phyloP scores from a whole-genome alignment of 768 basidiomycete genomes.

The Boletus patriciae region DNA sequence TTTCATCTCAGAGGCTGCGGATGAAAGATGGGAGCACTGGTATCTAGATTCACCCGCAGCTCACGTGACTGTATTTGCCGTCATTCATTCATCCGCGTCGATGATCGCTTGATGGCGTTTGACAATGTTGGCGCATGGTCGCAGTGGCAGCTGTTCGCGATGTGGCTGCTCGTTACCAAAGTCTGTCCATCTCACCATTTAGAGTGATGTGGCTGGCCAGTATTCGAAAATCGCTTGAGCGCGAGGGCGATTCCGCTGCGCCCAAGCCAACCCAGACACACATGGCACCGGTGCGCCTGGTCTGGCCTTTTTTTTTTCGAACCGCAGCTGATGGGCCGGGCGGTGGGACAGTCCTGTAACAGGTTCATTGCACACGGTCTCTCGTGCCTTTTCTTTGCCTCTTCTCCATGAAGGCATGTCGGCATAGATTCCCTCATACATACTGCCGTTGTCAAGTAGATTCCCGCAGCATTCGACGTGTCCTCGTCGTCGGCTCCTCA shows the following conservation, averaged over 20 bases:
- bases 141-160: not conserved
- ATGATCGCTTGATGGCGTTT: constrained; percentile 9
- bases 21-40: not conserved
- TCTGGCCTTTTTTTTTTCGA: not conserved
- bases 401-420: constrained; percentile 7
- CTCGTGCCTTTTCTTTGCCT: constrained; percentile 1
- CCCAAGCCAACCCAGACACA: not conserved
- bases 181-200: constrained; percentile 7
- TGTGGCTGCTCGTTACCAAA: not conserved
- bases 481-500: constrained; percentile 5
- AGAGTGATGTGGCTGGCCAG: not conserved
- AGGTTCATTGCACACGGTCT: constrained; percentile 9
- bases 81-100: constrained; percentile 4
- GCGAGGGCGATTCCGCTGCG: not conserved
- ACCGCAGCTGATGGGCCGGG: not conserved
- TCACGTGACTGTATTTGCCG: constrained; percentile 1
- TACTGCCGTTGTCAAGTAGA: not conserved
- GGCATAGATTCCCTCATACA: constrained; percentile 8
- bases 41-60: not conserved
- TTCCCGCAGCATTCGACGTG: not conserved
- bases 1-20: not conserved
- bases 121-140: constrained; percentile 5
- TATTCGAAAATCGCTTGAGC: constrained; percentile 1
- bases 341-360: not conserved
- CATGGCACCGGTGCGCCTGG: not conserved